Evolutionary conservation across 176 grass and related monocot species (phyloP).

Genomic region (Saccharum officinarum): DNA sequence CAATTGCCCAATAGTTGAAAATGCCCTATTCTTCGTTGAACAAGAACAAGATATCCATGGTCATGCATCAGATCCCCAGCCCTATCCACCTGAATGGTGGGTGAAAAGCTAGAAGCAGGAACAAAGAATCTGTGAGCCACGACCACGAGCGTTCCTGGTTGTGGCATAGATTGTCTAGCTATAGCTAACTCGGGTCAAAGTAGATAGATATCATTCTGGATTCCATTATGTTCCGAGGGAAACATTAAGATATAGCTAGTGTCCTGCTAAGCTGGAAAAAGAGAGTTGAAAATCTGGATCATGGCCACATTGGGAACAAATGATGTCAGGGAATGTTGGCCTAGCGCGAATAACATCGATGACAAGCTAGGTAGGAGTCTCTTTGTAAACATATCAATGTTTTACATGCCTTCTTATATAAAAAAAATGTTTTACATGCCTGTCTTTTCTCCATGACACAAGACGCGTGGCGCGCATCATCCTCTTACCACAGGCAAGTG

Average conservation of each 20-base stretch:
- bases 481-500: no score
- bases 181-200: not conserved
- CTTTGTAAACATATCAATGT: not conserved
- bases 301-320: not conserved
- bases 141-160: not conserved
- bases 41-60: not conserved
- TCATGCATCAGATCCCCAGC: slow-evolving; percentile 1
- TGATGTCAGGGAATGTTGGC: not conserved
- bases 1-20: slow-evolving; percentile 6
- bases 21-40: slow-evolving; percentile 8
- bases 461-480: no score
- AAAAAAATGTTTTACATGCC: not conserved
- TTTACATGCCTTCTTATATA: not conserved
- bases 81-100: not conserved
- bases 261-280: not conserved
- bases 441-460: not conserved
- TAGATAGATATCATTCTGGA: slow-evolving; percentile 25
- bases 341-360: not conserved
- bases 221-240: not conserved
- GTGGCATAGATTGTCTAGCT: not conserved
- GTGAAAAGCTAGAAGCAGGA: slow-evolving; percentile 24
- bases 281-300: not conserved
- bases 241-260: not conserved
- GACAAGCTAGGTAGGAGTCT: not conserved
- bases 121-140: not conserved